A percentile compares a stretch with the other conserved stretches of the same genome.
Evolutionary conservation across 805 yeast genomes (phyloP).

Genomic region (Blastobotrys attinorum): DNA sequence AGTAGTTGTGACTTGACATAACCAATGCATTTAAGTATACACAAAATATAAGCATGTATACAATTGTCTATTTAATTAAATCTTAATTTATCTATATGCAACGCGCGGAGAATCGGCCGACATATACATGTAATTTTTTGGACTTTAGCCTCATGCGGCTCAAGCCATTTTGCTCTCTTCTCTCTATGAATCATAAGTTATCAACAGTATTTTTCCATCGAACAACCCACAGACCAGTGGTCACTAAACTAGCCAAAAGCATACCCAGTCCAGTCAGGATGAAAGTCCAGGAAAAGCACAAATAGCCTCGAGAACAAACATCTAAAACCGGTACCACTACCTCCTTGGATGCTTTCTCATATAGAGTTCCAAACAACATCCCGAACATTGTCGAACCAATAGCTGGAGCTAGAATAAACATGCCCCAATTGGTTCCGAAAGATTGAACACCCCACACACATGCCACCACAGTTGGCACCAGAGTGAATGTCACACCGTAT

Average conservation of each 20-base stretch:
- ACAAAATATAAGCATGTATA: no score
- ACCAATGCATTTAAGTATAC: no score
- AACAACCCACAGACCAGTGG: background rate
- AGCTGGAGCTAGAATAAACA: conserved; percentile 84
- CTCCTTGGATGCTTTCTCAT: conserved; percentile 34
- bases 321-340: conserved; percentile 1
- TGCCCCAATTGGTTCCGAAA: conserved; percentile 90
- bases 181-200: no score
- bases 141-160: no score
- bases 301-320: conserved; percentile 10
- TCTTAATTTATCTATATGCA: no score
- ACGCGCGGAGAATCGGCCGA: no score
- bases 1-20: no score
- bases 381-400: conserved; percentile 67
- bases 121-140: no score
- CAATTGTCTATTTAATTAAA: no score
- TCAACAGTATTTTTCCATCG: conserved; percentile 1
- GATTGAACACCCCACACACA: conserved; percentile 81
- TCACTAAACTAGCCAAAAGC: conserved; percentile 13
- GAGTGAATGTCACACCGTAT: conserved; percentile 80
- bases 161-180: no score
- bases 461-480: conserved; percentile 78
- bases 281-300: conserved; percentile 24
- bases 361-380: conserved; percentile 55
- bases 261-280: conserved; percentile 21